Evolutionary conservation across 2,329 filamentous ascomycete genomes (phyloP), one percentile per base, ranked within the genome.

Genomic region (Ceratocystis papillata): DNA sequence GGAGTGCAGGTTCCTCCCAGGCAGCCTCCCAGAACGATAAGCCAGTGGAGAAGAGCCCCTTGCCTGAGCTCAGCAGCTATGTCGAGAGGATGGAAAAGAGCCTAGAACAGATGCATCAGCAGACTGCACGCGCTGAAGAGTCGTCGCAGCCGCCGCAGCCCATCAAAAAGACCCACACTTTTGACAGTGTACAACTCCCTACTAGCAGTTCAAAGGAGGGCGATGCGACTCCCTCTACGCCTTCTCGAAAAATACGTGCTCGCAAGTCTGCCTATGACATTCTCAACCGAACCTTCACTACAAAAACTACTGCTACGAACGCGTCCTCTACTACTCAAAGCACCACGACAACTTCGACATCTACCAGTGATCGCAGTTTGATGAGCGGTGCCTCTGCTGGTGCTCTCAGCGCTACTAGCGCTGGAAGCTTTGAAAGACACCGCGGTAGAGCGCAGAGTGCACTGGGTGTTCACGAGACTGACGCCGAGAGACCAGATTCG

Each of bases 361-460:
- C 89, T 70, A 86, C 85, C 73, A 96, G 90, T 17, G 86, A 87
- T 70, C 85, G 87, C 71, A 97, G 90, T 72, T 75, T 99, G 55
- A 96, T 96, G 93, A 97, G 93, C 74, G 94, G 93, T 2, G 82
- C 84, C 64, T 97, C 94, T 64, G 94, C 94, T 0, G 87, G 92
- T 63, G 93, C 83, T 12, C 90, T 96, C 75, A 97, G 93, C 74
- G 89, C 91, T 63, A 97, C 94, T 17, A 97, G 94, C 76, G 94
- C 94, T 17, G 94, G 92, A 65, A 97, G 93, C 76, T 84, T 95
- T 69, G 92, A 91, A 37, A 85, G 92, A 68, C 88, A 89, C 72
- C 87, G 87, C 72, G 72, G 75, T 70, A 73, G 86, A 69, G 80
- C 87, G 17, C 83, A 84, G 69, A 90, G 87, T 72, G 84, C 85